phyloP scores from a whole-genome alignment of 306 rosid genomes.

The Prosopis cineraria region DNA sequence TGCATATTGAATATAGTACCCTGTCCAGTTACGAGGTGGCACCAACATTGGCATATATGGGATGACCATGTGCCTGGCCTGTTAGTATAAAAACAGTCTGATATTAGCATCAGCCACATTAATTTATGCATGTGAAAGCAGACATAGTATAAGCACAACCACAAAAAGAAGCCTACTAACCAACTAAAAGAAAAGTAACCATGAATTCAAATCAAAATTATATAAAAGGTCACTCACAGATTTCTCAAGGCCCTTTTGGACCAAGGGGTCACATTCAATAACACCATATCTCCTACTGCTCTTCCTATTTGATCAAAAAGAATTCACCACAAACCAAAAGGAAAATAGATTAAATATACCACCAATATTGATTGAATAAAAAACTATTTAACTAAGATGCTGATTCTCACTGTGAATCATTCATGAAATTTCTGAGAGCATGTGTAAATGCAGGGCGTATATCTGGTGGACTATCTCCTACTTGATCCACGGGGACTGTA shows the following conservation, averaged over 20 bases:
- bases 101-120: constrained; percentile 28
- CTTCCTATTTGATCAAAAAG: constrained; percentile 54
- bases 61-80: constrained; percentile 98
- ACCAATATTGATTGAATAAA: constrained; percentile 18
- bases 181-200: constrained; percentile 13
- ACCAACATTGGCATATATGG: constrained; percentile 99
- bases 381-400: constrained; percentile 14
- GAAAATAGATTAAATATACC: constrained; percentile 14
- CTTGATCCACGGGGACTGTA: constrained; percentile 83
- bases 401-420: constrained; percentile 64
- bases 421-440: constrained; percentile 50
- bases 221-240: constrained; percentile 60
- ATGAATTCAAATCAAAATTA: constrained; percentile 17
- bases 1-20: constrained; percentile 52
- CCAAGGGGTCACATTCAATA: constrained; percentile 83
- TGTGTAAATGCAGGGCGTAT: constrained; percentile 89
- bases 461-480: constrained; percentile 77
- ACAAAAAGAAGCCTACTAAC: constrained; percentile 14
- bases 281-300: constrained; percentile 80
- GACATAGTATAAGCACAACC: constrained; percentile 11
- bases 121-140: constrained; percentile 26
- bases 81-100: constrained; percentile 39
- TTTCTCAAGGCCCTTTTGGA: constrained; percentile 78
- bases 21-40: constrained; percentile 85
- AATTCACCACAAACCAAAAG: constrained; percentile 19